Percentiles rank a stretch among this genome's conserved stretches.
phyloP scores from a whole-genome alignment of 1,284 basidiomycete genomes.

The Moesziomyces parantarcticus region DNA sequence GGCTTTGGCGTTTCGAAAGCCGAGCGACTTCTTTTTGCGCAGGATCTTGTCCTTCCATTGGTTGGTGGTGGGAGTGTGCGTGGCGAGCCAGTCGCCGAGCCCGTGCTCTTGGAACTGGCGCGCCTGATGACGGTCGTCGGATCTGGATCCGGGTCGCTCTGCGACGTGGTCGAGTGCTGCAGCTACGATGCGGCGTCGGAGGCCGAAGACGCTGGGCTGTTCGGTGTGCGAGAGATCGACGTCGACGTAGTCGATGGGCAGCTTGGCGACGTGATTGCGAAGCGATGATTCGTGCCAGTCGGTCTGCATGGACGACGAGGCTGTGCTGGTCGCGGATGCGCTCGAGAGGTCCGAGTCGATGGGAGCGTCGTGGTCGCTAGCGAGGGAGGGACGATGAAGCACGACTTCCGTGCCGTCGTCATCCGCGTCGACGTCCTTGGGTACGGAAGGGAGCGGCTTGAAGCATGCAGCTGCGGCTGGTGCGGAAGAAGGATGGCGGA shows the following conservation, averaged over 20 bases:
- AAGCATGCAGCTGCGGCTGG: not conserved
- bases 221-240: conserved; percentile 29
- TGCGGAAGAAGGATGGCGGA: conserved; percentile 1
- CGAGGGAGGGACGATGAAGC: conserved; percentile 2
- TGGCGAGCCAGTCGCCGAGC: conserved; percentile 20
- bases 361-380: conserved; percentile 9
- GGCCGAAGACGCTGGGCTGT: conserved; percentile 39
- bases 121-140: not conserved
- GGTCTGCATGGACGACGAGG: conserved; percentile 33
- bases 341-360: conserved; percentile 41
- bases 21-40: conserved; percentile 39
- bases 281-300: conserved; percentile 39
- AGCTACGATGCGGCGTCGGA: conserved; percentile 36
- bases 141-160: not conserved
- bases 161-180: conserved; percentile 30
- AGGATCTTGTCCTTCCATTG: conserved; percentile 35
- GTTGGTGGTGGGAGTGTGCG: not conserved
- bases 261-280: conserved; percentile 34
- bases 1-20: conserved; percentile 5
- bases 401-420: conserved; percentile 16
- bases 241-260: conserved; percentile 29
- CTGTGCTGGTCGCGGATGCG: conserved; percentile 23
- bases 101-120: conserved; percentile 14
- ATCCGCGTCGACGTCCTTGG: conserved; percentile 28
- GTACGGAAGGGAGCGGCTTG: conserved; percentile 30